Base-by-base conservation (phyloP, 805 yeast species). In the Wickerhamomyces strasburgensis region DNA sequence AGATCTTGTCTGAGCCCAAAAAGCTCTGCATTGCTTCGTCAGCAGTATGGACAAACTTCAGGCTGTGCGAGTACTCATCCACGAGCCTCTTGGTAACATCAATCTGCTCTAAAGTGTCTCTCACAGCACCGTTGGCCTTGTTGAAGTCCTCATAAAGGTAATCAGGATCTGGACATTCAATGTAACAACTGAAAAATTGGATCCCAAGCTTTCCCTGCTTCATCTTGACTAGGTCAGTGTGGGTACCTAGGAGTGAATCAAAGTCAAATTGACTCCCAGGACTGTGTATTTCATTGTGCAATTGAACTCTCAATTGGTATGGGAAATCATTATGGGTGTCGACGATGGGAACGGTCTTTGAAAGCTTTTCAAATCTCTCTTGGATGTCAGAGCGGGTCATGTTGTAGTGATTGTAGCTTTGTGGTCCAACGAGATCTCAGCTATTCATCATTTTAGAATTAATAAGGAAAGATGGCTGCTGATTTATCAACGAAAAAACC, bases 321-420 rank as follows among this genome's bases (percentile, higher is more conserved):
- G 80, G 79, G 47, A 75, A 66, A 41, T 73, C 77, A 44, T 73
- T 74, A 33, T 68, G 71, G 0, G 71, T 62, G 33, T 73, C 78
- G 3, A 68, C 62, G 3, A 73, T 56, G 1, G 78, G 77, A 5
- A 48, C 49, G 5, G 37, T 45, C 27, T 38, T 28, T 1, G 33
- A 18, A 23, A 51, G 39, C 14, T 37, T 27, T 2, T 44, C 43
- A 25, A 49, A 51, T n/a, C 53, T 40, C 15, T 40, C 40, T 25
- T 39, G 40, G 17, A 49, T 43, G 14, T 30, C 35, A 4, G 23
- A n/a, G 3, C 21, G n/a, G 14, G 18, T 14, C 21, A 28, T 14
- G 16, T n/a, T n/a, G n/a, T 26, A 26, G 14, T 14, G n/a, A n/a
- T n/a, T n/a, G n/a, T n/a, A n/a, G n/a, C n/a, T n/a, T n/a, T n/a